A percentile compares a stretch with the other conserved stretches of the same genome.
phyloP scores from a whole-genome alignment of 164 flowering plant species.

The Vitis amurensis region DNA sequence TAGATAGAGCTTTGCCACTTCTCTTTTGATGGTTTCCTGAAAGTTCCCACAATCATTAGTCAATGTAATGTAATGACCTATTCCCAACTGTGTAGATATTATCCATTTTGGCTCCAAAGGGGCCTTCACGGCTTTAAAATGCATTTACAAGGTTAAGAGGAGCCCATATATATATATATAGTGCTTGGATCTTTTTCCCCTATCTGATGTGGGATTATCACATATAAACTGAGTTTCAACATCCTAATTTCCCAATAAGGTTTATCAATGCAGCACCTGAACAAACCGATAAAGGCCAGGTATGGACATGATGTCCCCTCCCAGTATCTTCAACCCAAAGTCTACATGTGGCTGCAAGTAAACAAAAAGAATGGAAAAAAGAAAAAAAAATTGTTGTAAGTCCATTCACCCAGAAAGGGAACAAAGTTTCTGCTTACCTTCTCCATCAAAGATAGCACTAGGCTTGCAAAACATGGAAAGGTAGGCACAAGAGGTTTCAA shows the following conservation, averaged over 20 bases:
- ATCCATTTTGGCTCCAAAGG: background rate
- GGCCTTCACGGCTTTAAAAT: no score
- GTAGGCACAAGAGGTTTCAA: slow-evolving; percentile 87
- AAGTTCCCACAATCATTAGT: slow-evolving; percentile 6
- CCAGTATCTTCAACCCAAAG: slow-evolving; percentile 72
- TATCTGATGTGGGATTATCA: no score
- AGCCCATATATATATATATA: no score
- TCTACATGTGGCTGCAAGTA: slow-evolving; percentile 82
- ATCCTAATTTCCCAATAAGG: background rate
- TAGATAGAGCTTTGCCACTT: slow-evolving; percentile 68
- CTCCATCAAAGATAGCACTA: slow-evolving; percentile 69
- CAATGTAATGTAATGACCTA: background rate
- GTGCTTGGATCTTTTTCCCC: no score
- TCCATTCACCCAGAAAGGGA: no score
- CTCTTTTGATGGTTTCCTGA: slow-evolving; percentile 66
- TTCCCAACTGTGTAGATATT: slow-evolving; percentile 1
- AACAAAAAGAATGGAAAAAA: background rate
- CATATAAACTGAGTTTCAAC: no score
- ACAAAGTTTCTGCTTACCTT: slow-evolving; percentile 43
- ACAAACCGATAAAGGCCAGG: slow-evolving; percentile 74
- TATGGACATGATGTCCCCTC: slow-evolving; percentile 87
- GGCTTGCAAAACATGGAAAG: slow-evolving; percentile 82
- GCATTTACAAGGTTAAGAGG: no score
- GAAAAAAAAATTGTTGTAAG: background rate
- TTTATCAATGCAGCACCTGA: slow-evolving; percentile 53